Base-by-base conservation (phyloP, 2,329 filamentous ascomycete species). In the Coleophoma crateriformis region DNA sequence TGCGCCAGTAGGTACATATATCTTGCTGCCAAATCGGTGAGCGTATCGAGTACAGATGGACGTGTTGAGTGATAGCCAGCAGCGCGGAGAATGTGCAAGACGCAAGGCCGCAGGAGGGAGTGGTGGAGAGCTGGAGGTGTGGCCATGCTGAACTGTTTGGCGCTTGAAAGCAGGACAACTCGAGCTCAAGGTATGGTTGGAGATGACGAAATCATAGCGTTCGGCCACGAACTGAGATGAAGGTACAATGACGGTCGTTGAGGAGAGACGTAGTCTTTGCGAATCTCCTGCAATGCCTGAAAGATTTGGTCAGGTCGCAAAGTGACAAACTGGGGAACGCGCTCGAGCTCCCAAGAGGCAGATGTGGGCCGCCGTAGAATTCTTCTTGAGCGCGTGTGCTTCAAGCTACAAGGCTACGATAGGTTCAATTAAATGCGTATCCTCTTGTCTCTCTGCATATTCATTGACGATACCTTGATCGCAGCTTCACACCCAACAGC, bases 71-170 rank as follows among this genome's bases (percentile, higher is more conserved):
- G 88, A 71, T 95, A 97, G 65, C 92, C 92, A 20, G 90, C 86
- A 32, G 91, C 89, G 63, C 92, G 90, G 46, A 97, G 82, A 61
- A 95, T 92, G 69, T 96, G 90, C 50, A 97, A 82, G 53, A 96
- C 82, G 44, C 85, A 85, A 2, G 92, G 92, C 39, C 90, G 89
- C 50, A 97, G 78, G 55, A 96, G 84, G 53, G 88, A 85, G 68
- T 89, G 85, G 71, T 86, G 79, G 45, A 87, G 73, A 53, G 73
- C 68, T 49, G 70, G 67, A 42, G 71, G 68, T 67, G 75, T 76
- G 50, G 61, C 49, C 63, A 57, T 70, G 57, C 41, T 55, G 51
- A 42, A 40, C 51, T 44, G 43, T 20, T 38, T 48, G 20, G 32
- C 13, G 12, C 13, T 37, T 45, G 32, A 39, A 38, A 33, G 35